Evolutionary conservation across 225 moss, liverwort and hornwort genomes (phyloP).

Genomic region (Pseudoscleropodium purum): DNA sequence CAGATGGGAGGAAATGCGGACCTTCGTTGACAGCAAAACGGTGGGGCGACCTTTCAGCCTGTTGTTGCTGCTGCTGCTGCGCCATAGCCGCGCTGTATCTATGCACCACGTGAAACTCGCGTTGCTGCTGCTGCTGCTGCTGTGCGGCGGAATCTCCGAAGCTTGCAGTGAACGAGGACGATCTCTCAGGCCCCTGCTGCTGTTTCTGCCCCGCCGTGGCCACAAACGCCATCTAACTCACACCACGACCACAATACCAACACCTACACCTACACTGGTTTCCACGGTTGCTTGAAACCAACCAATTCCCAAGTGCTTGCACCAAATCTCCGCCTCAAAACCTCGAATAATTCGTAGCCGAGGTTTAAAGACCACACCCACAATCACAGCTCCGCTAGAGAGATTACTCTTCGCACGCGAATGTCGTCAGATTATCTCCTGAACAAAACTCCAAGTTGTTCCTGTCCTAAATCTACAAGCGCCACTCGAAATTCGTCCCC

Average conservation of each 20-base stretch:
- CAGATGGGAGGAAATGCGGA: neutral
- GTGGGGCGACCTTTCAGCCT: constrained; percentile 14
- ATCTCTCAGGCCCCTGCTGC: constrained; percentile 16
- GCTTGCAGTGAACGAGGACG: neutral
- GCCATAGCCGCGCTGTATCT: constrained; percentile 21
- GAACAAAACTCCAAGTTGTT: neutral
- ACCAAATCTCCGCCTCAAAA: neutral
- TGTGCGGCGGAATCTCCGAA: neutral
- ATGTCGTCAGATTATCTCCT: neutral
- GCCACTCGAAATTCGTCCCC: neutral
- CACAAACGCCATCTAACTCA: constrained; percentile 33
- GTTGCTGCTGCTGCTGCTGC: constrained; percentile 6
- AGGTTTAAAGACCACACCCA: neutral
- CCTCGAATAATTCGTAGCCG: neutral
- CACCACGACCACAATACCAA: neutral
- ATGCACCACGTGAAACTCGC: constrained; percentile 29
- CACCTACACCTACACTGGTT: neutral
- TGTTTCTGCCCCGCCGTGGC: constrained; percentile 13
- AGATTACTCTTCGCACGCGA: neutral
- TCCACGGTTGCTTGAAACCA: neutral
- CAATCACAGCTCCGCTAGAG: neutral
- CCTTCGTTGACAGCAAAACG: constrained; percentile 35
- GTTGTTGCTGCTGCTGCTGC: constrained; percentile 18
- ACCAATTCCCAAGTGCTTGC: neutral
- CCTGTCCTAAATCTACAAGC: neutral